phyloP scores from a whole-genome alignment of 2,329 filamentous ascomycete genomes.

The Alternaria sp. region DNA sequence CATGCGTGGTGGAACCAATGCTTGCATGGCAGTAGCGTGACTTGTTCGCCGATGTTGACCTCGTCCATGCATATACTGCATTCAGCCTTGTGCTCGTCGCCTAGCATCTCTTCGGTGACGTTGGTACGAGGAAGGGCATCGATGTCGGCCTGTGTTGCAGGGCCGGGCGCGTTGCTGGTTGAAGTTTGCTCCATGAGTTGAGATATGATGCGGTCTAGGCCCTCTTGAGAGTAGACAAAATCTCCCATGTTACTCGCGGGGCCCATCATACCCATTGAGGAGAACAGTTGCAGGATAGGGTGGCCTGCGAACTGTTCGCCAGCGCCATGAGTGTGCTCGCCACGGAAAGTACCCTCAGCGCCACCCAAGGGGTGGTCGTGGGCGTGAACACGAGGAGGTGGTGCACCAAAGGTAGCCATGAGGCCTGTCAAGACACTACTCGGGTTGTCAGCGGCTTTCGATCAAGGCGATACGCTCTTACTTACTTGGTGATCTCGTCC shows the following conservation, averaged over 20 bases:
- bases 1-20: slow-evolving; percentile 94
- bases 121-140: slow-evolving; percentile 74
- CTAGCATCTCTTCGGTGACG: slow-evolving; percentile 74
- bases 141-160: slow-evolving; percentile 79
- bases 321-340: slow-evolving; percentile 18
- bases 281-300: slow-evolving; percentile 59
- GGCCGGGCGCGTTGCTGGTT: slow-evolving; percentile 78
- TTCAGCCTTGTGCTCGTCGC: slow-evolving; percentile 72
- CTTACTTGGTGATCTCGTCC: slow-evolving; percentile 54
- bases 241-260: slow-evolving; percentile 67
- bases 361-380: slow-evolving; percentile 21
- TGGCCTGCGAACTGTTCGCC: slow-evolving; percentile 20
- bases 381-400: slow-evolving; percentile 27
- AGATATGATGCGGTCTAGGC: slow-evolving; percentile 85
- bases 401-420: slow-evolving; percentile 47
- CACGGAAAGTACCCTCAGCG: slow-evolving; percentile 18
- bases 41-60: slow-evolving; percentile 75
- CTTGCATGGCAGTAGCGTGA: slow-evolving; percentile 81
- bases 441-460: slow-evolving; percentile 24
- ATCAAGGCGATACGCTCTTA: slow-evolving; percentile 51
- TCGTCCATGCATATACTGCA: slow-evolving; percentile 97
- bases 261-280: slow-evolving; percentile 40
- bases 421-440: slow-evolving; percentile 45
- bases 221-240: slow-evolving; percentile 89
- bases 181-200: slow-evolving; percentile 86